Evolutionary conservation across 2,329 filamentous ascomycete genomes (phyloP), one percentile per base, ranked within the genome.

Genomic region (Cercospora brassicicola): DNA sequence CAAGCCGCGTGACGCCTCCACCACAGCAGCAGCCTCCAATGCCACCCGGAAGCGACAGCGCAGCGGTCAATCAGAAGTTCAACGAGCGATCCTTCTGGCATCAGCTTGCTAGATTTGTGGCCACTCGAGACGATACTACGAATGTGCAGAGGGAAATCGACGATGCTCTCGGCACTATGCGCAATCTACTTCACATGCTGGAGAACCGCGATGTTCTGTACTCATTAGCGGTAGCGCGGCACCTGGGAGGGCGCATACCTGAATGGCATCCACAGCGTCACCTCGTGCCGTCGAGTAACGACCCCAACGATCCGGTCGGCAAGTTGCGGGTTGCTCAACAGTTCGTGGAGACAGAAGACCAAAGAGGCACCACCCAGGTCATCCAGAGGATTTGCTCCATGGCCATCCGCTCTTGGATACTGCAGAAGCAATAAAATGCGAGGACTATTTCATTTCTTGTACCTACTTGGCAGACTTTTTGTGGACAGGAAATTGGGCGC

Each of bases 141-240:
- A 82, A 81, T 67, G 87, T 67, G 10, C 62, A 71, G 42, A 69
- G 85, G 73, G 83, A 86, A 64, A 87, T 92, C 39, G 90, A 93
- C 63, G 85, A 88, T 28, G 86, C 88, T 1, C 82, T 97, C 31
- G 80, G 79, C 4, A 85, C 85, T 62, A 87, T 93, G 78, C 89
- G 92, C 33, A 85, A 85, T 65, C 84, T 94, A 23, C 84, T 97
- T 11, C 91, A 93, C 73, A 90, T 90, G 59, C 87, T 90, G 26
- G 94, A 97, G 81, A 95, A 94, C 75, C 89, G 94, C 63, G 93
- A 97, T 77, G 90, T 97, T 18, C 87, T 97, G 66, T 97, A 97
- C 80, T 95, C 92, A 0, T 90, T 97, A 72, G 92, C 91, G 8
- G 88, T 96, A 65, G 89, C 91, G 15, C 89, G 93, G 28, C 88